Evolutionary conservation across 345 rosid species (phyloP).

Genomic region (rapeseed (Brassica napus)): DNA sequence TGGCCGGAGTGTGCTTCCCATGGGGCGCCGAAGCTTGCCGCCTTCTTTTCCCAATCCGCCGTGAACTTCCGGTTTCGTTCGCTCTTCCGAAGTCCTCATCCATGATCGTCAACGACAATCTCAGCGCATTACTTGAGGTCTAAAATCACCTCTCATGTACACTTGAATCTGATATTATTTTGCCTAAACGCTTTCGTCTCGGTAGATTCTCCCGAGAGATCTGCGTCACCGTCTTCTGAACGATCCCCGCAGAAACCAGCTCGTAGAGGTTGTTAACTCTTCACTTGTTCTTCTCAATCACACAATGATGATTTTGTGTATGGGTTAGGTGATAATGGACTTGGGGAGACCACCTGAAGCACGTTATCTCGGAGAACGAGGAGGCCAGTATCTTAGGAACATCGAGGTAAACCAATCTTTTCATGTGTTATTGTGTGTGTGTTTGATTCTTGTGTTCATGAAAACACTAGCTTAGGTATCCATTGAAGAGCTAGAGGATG

Average conservation of each 20-base stretch:
- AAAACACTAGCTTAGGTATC: slow-evolving; percentile 57
- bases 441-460: slow-evolving; percentile 11
- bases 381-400: slow-evolving; percentile 54
- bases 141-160: not conserved
- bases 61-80: slow-evolving; percentile 11
- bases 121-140: slow-evolving; percentile 51
- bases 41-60: slow-evolving; percentile 2
- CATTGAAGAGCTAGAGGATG: slow-evolving; percentile 58
- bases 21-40: slow-evolving; percentile 29
- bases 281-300: not conserved
- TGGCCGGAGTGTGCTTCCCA: slow-evolving; percentile 35
- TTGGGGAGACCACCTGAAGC: slow-evolving; percentile 68
- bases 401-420: slow-evolving; percentile 44
- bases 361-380: slow-evolving; percentile 57
- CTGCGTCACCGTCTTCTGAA: slow-evolving; percentile 47
- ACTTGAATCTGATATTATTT: not conserved
- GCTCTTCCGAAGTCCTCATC: slow-evolving; percentile 24
- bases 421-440: not conserved
- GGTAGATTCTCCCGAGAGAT: slow-evolving; percentile 61
- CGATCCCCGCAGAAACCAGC: slow-evolving; percentile 54
- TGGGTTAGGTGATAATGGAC: slow-evolving; percentile 53
- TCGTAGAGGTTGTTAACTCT: slow-evolving; percentile 50
- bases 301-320: not conserved
- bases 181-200: not conserved
- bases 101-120: slow-evolving; percentile 51